Percentiles rank a stretch among this genome's conserved stretches.
These are phyloP conservation scores for Sanghuangporus weigelae DNA, from an alignment of 1,284 basidiomycete species.

Conservation along the genomic window DNA sequence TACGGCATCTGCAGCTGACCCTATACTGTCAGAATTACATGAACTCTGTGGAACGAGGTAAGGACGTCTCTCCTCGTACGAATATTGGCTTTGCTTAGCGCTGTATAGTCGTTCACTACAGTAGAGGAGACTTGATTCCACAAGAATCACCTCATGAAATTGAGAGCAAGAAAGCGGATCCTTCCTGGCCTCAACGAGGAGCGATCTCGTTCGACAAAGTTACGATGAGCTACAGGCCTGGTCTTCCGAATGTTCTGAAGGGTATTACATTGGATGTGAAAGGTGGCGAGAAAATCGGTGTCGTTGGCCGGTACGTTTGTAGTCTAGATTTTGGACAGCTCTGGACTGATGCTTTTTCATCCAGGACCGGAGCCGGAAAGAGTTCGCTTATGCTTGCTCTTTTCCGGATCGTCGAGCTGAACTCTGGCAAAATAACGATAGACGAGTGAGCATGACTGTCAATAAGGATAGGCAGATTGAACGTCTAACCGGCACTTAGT, in stretches of 20 bases:
- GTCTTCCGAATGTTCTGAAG: conserved; percentile 53
- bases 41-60: conserved; percentile 69
- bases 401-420: conserved; percentile 36
- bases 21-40: conserved; percentile 51
- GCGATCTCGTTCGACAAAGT: conserved; percentile 50
- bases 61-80: conserved; percentile 15
- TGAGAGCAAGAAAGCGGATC: conserved; percentile 43
- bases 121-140: conserved; percentile 44
- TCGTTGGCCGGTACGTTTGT: conserved; percentile 46
- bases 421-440: conserved; percentile 31
- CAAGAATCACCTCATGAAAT: conserved; percentile 64
- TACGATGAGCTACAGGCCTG: conserved; percentile 52
- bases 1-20: conserved; percentile 2
- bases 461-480: conserved; percentile 24
- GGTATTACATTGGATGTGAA: conserved; percentile 50
- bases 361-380: conserved; percentile 35
- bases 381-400: conserved; percentile 36
- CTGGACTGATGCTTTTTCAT: not conserved
- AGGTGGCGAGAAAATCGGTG: conserved; percentile 78
- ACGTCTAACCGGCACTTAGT: conserved; percentile 34
- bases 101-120: conserved; percentile 53
- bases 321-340: conserved; percentile 23
- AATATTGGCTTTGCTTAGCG: conserved; percentile 6
- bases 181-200: conserved; percentile 47
- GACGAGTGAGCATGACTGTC: conserved; percentile 41